These are phyloP conservation scores for Saprolegnia diclina DNA, from an alignment of 352 stramenopile species.

Conservation along the genomic window DNA sequence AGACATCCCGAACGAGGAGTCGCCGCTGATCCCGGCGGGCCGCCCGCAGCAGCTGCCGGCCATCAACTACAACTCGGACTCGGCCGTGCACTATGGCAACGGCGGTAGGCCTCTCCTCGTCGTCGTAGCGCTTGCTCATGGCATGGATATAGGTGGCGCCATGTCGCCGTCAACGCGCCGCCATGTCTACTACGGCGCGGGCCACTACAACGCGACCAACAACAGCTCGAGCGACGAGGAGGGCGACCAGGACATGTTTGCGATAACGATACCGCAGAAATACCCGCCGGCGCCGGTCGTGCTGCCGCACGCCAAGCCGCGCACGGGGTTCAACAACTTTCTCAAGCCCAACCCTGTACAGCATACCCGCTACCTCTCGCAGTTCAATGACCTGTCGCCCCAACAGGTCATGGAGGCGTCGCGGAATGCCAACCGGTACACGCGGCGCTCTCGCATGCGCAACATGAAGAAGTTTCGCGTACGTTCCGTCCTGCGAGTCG, in stretches of 20 bases:
- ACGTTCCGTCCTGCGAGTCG: not conserved
- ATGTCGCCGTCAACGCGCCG: slow-evolving; percentile 36
- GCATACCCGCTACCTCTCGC: slow-evolving; percentile 33
- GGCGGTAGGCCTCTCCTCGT: slow-evolving; percentile 5
- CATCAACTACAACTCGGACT: slow-evolving; percentile 87
- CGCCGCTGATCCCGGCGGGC: slow-evolving; percentile 42
- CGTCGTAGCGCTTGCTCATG: not conserved
- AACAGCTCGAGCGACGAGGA: slow-evolving; percentile 40
- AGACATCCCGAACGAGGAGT: slow-evolving; percentile 32
- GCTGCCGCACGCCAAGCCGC: slow-evolving; percentile 18
- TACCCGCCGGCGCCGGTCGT: slow-evolving; percentile 11
- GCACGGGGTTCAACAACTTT: slow-evolving; percentile 26
- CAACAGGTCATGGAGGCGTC: slow-evolving; percentile 35
- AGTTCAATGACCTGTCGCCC: slow-evolving; percentile 15
- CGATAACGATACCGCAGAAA: slow-evolving; percentile 29
- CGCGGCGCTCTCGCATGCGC: slow-evolving; percentile 69
- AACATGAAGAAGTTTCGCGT: slow-evolving; percentile 74
- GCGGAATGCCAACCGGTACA: slow-evolving; percentile 63
- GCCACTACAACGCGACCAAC: slow-evolving; percentile 46
- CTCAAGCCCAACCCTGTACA: slow-evolving; percentile 41
- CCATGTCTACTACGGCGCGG: slow-evolving; percentile 50
- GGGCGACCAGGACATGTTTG: slow-evolving; percentile 33
- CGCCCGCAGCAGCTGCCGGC: slow-evolving; percentile 29
- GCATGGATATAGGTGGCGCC: not conserved
- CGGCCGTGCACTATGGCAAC: slow-evolving; percentile 53